Conservation (phyloP, 2,329 filamentous ascomycete species). For the Exophiala xenobiotica region DNA sequence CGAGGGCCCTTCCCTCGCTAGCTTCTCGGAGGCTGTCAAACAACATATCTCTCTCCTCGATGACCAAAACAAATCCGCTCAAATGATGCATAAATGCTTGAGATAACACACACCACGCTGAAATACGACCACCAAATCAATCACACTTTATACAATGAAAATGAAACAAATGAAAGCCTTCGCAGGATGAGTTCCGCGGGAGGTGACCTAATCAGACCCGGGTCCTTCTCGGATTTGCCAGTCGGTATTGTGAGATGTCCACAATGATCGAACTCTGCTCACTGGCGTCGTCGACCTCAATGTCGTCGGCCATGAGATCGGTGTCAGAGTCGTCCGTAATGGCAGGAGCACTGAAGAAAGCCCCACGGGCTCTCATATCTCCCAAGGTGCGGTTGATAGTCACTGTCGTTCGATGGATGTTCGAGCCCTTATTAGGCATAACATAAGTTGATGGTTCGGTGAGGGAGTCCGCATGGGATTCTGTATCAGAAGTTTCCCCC, state of each 20-base stretch:
- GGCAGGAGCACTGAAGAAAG: conserved; percentile 12
- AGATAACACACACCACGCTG: conserved; percentile 4
- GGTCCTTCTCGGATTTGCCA: conserved; percentile 21
- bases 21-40: neutral
- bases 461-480: conserved; percentile 8
- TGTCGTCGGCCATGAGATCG: conserved; percentile 15
- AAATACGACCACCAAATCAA: conserved; percentile 1
- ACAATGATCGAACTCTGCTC: conserved; percentile 26
- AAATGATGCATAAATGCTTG: conserved; percentile 13
- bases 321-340: conserved; percentile 1
- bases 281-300: conserved; percentile 30
- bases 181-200: neutral
- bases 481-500: neutral
- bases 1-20: too few species aligned
- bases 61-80: conserved; percentile 5
- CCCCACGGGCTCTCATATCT: conserved; percentile 15
- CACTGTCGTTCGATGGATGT: neutral
- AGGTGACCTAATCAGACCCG: conserved; percentile 9
- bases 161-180: neutral
- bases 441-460: neutral
- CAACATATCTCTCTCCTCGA: neutral
- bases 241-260: conserved; percentile 25
- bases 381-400: conserved; percentile 13
- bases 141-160: conserved; percentile 4
- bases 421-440: neutral